These are phyloP conservation scores for Fagus sylvatica DNA, from an alignment of 306 rosid species.

Conservation along the genomic window DNA sequence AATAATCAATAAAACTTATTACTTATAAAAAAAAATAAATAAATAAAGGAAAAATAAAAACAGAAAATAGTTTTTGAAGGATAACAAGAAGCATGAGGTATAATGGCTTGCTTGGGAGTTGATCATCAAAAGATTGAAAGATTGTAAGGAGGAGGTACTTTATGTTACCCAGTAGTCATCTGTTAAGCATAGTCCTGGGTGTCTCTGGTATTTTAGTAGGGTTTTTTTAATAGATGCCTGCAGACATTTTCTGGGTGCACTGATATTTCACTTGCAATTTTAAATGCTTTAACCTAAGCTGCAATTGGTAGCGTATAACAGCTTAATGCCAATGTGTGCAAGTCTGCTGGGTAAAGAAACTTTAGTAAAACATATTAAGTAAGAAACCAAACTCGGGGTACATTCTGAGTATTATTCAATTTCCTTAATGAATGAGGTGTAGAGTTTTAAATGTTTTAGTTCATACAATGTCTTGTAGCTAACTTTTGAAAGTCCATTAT, in stretches of 20 bases:
- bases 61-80: neutral
- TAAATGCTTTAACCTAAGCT: constrained; percentile 10
- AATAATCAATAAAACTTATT: too few species aligned
- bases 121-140: neutral
- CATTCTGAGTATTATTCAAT: constrained; percentile 2
- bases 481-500: constrained; percentile 5
- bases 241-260: neutral
- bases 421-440: neutral
- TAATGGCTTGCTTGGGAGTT: constrained; percentile 14
- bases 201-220: neutral
- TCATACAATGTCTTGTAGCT: neutral
- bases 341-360: neutral
- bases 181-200: neutral
- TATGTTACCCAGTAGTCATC: neutral
- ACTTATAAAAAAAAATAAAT: neutral
- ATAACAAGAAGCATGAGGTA: constrained; percentile 12
- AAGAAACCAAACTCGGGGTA: neutral
- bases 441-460: neutral
- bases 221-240: neutral
- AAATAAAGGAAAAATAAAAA: too few species aligned
- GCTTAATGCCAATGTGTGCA: constrained; percentile 10
- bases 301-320: neutral
- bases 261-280: constrained; percentile 4
- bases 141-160: constrained; percentile 13
- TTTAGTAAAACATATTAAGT: neutral